Conservation (phyloP, 352 stramenopile species). For the Pythium dissimile region DNA sequence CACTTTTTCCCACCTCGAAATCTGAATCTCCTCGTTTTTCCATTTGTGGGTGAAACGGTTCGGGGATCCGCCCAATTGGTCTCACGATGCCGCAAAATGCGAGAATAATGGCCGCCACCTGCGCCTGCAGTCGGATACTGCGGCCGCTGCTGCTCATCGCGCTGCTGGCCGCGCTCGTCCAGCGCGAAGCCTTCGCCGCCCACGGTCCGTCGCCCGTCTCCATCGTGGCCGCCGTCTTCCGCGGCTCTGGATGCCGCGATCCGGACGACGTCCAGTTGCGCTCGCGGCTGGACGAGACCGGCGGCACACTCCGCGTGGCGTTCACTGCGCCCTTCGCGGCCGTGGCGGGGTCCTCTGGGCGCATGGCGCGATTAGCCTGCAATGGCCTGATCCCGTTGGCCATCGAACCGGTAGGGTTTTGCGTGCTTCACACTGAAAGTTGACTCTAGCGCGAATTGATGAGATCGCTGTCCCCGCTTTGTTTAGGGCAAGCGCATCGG, state of each 20-base stretch:
- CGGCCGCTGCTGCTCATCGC: background rate
- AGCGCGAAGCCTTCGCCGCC: background rate
- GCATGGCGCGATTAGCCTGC: slow-evolving; percentile 4
- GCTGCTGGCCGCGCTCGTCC: background rate
- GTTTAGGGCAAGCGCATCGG: slow-evolving; percentile 21
- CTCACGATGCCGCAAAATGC: background rate
- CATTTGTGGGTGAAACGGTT: background rate
- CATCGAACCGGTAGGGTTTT: slow-evolving; percentile 7
- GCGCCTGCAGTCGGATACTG: background rate
- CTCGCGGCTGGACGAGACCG: slow-evolving; percentile 4
- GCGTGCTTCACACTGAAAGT: too few species aligned
- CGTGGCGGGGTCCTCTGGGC: background rate
- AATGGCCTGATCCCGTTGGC: slow-evolving; percentile 18
- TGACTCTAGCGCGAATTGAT: too few species aligned
- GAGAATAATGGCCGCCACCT: background rate
- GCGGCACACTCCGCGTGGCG: slow-evolving; percentile 7
- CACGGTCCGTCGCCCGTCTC: background rate
- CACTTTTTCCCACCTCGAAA: background rate
- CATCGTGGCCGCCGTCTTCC: background rate
- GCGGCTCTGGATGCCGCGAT: slow-evolving; percentile 11
- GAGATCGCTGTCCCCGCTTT: too few species aligned
- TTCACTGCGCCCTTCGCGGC: slow-evolving; percentile 5
- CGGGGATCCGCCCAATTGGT: background rate
- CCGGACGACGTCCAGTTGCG: background rate
- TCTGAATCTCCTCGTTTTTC: background rate